A percentile compares a stretch with the other conserved stretches of the same genome.
phyloP scores from a whole-genome alignment of 768 basidiomycete genomes.

The Mycena filopes region DNA sequence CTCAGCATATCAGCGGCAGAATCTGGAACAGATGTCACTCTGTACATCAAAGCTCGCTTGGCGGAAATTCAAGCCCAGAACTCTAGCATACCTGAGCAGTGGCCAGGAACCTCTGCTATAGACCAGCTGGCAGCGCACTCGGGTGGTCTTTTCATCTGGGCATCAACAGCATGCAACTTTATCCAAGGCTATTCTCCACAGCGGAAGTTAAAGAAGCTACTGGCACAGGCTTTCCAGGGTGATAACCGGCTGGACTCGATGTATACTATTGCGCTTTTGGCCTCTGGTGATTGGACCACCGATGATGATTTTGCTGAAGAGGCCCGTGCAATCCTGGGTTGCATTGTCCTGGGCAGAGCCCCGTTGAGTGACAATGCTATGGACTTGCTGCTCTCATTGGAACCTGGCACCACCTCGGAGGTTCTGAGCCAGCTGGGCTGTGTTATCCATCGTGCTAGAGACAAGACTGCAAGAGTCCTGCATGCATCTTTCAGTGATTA shows the following conservation, averaged over 20 bases:
- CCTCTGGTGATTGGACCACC: background rate
- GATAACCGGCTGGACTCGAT: background rate
- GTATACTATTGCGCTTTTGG: background rate
- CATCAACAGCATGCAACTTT: background rate
- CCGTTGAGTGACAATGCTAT: background rate
- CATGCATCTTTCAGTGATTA: slow-evolving; percentile 1
- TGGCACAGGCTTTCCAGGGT: background rate
- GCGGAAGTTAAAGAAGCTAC: background rate
- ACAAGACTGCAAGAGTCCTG: background rate
- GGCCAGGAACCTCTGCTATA: background rate
- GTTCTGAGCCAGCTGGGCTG: background rate
- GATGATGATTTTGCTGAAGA: background rate
- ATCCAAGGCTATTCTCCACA: background rate
- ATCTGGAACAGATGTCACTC: background rate
- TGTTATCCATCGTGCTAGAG: background rate
- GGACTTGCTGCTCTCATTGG: background rate
- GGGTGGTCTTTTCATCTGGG: slow-evolving; percentile 1
- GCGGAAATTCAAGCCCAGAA: too few species aligned
- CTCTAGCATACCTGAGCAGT: background rate
- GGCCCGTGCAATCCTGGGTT: background rate
- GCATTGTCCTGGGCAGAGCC: background rate
- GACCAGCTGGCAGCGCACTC: background rate
- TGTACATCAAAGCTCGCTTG: slow-evolving; percentile 1
- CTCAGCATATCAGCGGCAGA: background rate
- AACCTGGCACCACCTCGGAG: background rate